These are phyloP conservation scores for Xylaria sp. DNA, from an alignment of 2,329 filamentous ascomycete genomes.

Conservation along the genomic window DNA sequence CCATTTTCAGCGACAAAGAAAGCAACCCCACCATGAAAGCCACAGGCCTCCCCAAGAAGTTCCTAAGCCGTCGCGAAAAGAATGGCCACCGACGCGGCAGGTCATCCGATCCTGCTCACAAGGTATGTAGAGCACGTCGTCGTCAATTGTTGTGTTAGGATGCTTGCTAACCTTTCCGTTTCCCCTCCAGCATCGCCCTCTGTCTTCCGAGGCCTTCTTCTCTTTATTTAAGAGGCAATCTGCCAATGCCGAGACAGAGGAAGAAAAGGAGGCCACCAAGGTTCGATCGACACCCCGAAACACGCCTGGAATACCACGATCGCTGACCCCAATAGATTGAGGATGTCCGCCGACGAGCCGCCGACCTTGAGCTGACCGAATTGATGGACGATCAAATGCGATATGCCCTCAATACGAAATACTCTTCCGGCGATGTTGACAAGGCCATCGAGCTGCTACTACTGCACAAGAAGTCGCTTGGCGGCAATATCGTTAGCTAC, in stretches of 20 bases:
- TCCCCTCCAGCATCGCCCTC: slow-evolving; percentile 49
- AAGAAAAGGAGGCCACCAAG: slow-evolving; percentile 48
- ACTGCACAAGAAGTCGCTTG: slow-evolving; percentile 78
- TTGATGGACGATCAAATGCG: slow-evolving; percentile 60
- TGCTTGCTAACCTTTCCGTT: slow-evolving; percentile 9
- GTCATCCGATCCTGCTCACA: slow-evolving; percentile 57
- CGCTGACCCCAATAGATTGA: slow-evolving; percentile 35
- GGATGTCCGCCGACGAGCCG: slow-evolving; percentile 37
- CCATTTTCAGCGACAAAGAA: slow-evolving; percentile 15
- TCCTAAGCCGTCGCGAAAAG: slow-evolving; percentile 73
- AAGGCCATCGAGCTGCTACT: slow-evolving; percentile 76
- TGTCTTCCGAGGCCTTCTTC: slow-evolving; percentile 61
- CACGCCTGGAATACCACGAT: slow-evolving; percentile 5
- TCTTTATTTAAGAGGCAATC: slow-evolving; percentile 66
- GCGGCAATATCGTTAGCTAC: slow-evolving; percentile 77
- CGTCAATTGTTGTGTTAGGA: slow-evolving; percentile 9
- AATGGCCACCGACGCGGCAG: slow-evolving; percentile 58
- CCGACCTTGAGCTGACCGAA: slow-evolving; percentile 48
- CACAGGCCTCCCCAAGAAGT: slow-evolving; percentile 58
- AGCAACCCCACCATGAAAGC: slow-evolving; percentile 50
- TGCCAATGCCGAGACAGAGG: slow-evolving; percentile 51
- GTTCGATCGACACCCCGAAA: slow-evolving; percentile 32
- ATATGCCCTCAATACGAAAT: slow-evolving; percentile 61
- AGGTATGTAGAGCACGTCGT: slow-evolving; percentile 43
- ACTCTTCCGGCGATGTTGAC: slow-evolving; percentile 70